Percentiles rank a stretch among this genome's conserved stretches.
These are phyloP conservation scores for Penicillium turbatum DNA, from an alignment of 495 filamentous ascomycete genomes.

Conservation along the genomic window DNA sequence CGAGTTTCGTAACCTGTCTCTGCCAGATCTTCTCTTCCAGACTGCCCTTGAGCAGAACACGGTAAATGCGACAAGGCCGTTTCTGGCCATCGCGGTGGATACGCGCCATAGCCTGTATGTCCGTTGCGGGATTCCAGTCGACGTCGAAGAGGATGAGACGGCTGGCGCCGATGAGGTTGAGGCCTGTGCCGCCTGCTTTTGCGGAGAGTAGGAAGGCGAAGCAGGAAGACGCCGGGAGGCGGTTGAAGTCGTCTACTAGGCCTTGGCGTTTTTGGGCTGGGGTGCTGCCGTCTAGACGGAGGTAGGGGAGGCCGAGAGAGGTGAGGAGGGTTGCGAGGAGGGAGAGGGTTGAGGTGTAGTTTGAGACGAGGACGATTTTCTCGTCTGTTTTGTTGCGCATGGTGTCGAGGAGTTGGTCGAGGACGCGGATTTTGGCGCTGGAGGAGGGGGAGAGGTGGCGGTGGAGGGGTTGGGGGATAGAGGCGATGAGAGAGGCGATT, in stretches of 20 bases:
- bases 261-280: conserved; percentile 64
- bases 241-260: conserved; percentile 76
- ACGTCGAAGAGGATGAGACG: conserved; percentile 74
- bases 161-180: conserved; percentile 76
- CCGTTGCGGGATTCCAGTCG: conserved; percentile 81
- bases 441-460: conserved; percentile 53
- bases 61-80: conserved; percentile 65
- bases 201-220: conserved; percentile 81
- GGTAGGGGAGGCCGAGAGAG: conserved; percentile 59
- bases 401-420: conserved; percentile 63
- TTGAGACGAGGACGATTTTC: conserved; percentile 78
- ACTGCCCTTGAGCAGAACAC: conserved; percentile 65
- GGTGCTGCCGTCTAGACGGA: conserved; percentile 71
- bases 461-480: conserved; percentile 55
- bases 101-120: conserved; percentile 81
- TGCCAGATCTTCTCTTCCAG: conserved; percentile 85
- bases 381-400: conserved; percentile 59
- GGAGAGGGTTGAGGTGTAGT: conserved; percentile 75
- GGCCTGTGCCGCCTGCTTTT: conserved; percentile 69
- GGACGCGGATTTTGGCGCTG: conserved; percentile 67
- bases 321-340: conserved; percentile 62
- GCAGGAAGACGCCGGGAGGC: conserved; percentile 45
- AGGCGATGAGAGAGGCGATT: conserved; percentile 49
- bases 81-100: conserved; percentile 79
- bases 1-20: conserved; percentile 72